Conservation (phyloP, 495 filamentous ascomycete genomes). For the Massariosphaeria phaeospora region DNA sequence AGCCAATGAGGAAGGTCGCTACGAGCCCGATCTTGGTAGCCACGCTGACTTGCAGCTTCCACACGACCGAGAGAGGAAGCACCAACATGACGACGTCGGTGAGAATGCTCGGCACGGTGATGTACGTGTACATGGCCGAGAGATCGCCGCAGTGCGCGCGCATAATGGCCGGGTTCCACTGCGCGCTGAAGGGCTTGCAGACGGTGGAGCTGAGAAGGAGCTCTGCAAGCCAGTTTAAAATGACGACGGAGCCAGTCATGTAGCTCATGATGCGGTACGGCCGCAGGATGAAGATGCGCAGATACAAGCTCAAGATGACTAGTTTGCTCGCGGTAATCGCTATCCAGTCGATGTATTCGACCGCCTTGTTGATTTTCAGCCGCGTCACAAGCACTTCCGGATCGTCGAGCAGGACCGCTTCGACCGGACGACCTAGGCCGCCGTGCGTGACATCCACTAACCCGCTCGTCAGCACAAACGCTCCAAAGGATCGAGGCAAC, state of each 20-base stretch:
- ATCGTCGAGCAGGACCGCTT: background rate
- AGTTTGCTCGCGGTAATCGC: conserved; percentile 7
- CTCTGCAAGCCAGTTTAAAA: conserved; percentile 13
- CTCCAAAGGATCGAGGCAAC: too few relatives aligned
- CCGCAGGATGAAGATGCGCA: conserved; percentile 16
- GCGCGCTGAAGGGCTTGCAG: conserved; percentile 13
- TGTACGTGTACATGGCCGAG: conserved; percentile 2
- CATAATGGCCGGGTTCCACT: conserved; percentile 18
- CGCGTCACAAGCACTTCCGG: background rate
- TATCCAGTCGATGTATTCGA: background rate
- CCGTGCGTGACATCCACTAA: background rate
- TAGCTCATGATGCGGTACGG: conserved; percentile 1
- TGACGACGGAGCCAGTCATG: conserved; percentile 7
- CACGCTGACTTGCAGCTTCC: conserved; percentile 11
- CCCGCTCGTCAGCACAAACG: too few relatives aligned
- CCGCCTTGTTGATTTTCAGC: background rate
- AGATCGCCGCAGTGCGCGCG: conserved; percentile 10
- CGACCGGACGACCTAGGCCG: conserved; percentile 2
- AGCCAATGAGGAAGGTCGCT: conserved; percentile 17
- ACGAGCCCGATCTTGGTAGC: conserved; percentile 9
- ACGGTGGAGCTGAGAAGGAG: conserved; percentile 14
- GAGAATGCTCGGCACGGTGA: conserved; percentile 20
- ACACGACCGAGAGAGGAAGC: conserved; percentile 13
- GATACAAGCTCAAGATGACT: conserved; percentile 9
- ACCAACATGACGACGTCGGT: conserved; percentile 19